Conservation (phyloP, 192 early-diverging fungal genomes). For the Fimicolochytrium jonesii region DNA sequence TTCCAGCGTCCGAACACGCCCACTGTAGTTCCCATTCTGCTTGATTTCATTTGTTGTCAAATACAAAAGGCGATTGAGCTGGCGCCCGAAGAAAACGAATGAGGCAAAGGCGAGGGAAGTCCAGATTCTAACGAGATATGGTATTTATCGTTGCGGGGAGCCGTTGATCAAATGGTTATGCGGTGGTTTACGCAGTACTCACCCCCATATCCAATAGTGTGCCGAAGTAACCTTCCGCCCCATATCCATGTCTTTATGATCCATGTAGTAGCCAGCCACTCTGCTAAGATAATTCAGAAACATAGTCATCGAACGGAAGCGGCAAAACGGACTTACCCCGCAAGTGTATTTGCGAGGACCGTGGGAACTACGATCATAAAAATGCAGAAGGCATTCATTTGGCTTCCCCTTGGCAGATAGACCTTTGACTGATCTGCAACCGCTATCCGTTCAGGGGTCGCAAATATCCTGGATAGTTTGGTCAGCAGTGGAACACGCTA, state of each 20-base stretch:
- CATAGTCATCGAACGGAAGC: background rate
- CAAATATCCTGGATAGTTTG: background rate
- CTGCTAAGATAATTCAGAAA: background rate
- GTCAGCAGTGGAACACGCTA: background rate
- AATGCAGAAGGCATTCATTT: constrained; percentile 2
- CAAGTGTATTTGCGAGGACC: background rate
- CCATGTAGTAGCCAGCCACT: background rate
- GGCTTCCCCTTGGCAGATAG: background rate
- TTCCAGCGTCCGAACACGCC: background rate
- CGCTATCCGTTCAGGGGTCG: background rate
- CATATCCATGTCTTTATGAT: background rate
- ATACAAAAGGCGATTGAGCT: background rate
- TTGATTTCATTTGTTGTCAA: background rate
- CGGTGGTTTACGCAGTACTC: constrained; percentile 1
- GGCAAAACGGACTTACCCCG: background rate
- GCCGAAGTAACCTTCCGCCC: background rate
- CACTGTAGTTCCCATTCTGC: background rate
- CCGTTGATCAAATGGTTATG: background rate
- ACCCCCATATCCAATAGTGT: constrained; percentile 16
- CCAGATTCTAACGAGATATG: background rate
- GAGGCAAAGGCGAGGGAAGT: background rate
- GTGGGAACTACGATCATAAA: background rate
- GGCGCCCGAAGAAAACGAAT: constrained; percentile 2
- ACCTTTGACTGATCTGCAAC: background rate
- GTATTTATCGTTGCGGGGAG: background rate